Evolutionary conservation across 78 protist genomes (phyloP).

Genomic region (Polysphondylium violaceum): DNA sequence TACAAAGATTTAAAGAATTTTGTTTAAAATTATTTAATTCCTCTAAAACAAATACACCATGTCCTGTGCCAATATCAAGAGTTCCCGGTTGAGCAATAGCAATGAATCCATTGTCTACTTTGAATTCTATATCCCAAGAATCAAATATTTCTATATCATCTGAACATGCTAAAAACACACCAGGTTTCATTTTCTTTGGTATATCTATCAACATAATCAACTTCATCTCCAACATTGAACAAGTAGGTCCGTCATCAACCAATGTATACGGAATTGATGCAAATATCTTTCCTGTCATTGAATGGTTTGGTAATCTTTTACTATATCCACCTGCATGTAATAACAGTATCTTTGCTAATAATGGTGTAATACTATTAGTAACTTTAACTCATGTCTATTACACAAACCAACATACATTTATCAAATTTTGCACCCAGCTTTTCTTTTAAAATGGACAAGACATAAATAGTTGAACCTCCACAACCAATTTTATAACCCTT

Average conservation of each 20-base stretch:
- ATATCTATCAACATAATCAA: constrained; percentile 60
- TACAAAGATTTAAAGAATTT: constrained; percentile 26
- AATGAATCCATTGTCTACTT: constrained; percentile 22
- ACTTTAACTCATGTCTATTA: background rate
- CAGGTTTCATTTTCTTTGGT: constrained; percentile 72
- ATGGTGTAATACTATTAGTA: background rate
- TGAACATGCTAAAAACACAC: constrained; percentile 70
- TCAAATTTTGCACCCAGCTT: background rate
- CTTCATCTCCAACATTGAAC: constrained; percentile 77
- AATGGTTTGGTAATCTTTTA: constrained; percentile 73
- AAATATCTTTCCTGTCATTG: constrained; percentile 72
- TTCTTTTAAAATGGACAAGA: background rate
- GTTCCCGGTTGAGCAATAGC: constrained; percentile 76
- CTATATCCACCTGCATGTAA: constrained; percentile 80
- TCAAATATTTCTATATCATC: constrained; percentile 79
- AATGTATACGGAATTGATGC: constrained; percentile 63
- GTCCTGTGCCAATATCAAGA: constrained; percentile 61
- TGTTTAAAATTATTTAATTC: background rate
- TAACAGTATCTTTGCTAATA: constrained; percentile 40
- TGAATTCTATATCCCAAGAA: constrained; percentile 1
- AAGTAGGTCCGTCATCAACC: background rate
- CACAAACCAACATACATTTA: background rate
- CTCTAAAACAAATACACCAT: constrained; percentile 68
- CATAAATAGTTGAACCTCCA: constrained; percentile 75
- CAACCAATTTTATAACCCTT: constrained; percentile 70